These are phyloP conservation scores for Saccharomycopsis malanga DNA, from an alignment of 805 yeast species.

Conservation along the genomic window DNA sequence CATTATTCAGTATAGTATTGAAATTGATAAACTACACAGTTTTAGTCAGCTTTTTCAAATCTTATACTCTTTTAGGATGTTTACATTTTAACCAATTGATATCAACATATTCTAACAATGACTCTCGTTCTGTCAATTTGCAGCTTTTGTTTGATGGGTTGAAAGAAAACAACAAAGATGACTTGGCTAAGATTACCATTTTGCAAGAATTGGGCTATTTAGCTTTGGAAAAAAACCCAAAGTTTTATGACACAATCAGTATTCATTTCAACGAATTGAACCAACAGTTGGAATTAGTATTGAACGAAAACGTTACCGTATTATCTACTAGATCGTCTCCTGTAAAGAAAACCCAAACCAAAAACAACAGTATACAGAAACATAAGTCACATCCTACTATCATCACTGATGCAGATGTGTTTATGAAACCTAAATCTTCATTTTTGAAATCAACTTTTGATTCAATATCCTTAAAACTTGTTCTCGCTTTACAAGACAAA, in stretches of 20 bases:
- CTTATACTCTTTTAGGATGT: conserved; percentile 18
- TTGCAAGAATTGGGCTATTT: conserved; percentile 18
- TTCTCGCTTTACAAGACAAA: conserved; percentile 16
- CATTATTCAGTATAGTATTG: conserved; percentile 8
- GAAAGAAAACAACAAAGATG: not conserved
- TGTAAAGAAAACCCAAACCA: not conserved
- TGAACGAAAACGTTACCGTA: conserved; percentile 2
- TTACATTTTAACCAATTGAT: conserved; percentile 17
- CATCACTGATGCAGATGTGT: conserved; percentile 1
- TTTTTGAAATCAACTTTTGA: conserved; percentile 12
- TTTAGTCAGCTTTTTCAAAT: conserved; percentile 11
- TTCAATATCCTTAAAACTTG: conserved; percentile 14
- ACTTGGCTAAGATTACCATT: conserved; percentile 10
- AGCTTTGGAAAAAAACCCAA: conserved; percentile 1
- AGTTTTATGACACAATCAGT: conserved; percentile 8
- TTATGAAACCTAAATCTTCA: conserved; percentile 5
- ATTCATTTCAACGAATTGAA: conserved; percentile 6
- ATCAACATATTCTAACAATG: conserved; percentile 11
- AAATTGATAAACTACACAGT: conserved; percentile 5
- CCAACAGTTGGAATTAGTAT: not conserved
- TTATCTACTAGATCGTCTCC: conserved; percentile 1
- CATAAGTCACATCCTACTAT: not conserved
- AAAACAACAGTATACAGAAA: not conserved
- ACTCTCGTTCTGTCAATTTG: conserved; percentile 7
- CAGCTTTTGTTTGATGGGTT: conserved; percentile 14